Conservation (phyloP, 2,329 filamentous ascomycete genomes). For the Neofusicoccum sp. region DNA sequence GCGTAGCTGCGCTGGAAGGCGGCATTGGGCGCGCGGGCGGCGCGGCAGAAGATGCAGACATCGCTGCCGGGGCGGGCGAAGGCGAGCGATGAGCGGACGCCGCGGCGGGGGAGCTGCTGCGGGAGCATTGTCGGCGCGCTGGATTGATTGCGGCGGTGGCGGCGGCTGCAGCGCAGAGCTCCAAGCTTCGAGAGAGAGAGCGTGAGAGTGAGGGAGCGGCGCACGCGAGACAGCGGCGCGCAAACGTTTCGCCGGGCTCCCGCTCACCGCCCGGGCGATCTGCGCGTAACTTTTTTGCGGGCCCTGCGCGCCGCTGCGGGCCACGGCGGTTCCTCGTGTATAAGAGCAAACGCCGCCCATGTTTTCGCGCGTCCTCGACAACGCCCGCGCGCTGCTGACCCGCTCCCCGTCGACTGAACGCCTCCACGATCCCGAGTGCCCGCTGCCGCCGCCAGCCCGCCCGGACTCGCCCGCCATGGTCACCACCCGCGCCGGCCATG, state of each 20-base stretch:
- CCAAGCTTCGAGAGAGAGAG: too few species aligned
- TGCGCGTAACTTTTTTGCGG: constrained; percentile 7
- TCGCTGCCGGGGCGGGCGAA: neutral
- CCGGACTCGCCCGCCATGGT: constrained; percentile 11
- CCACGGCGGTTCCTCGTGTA: neutral
- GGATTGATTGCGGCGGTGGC: neutral
- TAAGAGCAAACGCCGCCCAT: constrained; percentile 23
- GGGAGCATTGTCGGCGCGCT: neutral
- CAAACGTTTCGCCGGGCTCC: neutral
- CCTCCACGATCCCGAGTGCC: constrained; percentile 17
- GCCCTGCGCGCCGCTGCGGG: neutral
- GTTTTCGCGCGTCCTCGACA: constrained; percentile 33
- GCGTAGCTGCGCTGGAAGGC: neutral
- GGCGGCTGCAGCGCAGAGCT: neutral
- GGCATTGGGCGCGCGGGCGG: neutral
- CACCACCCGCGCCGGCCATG: constrained; percentile 14
- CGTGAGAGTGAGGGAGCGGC: neutral
- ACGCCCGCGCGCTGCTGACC: constrained; percentile 30
- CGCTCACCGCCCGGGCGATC: constrained; percentile 1
- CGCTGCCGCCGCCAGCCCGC: constrained; percentile 24
- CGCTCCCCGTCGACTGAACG: constrained; percentile 28
- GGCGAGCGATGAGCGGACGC: neutral
- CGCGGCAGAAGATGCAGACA: constrained; percentile 6
- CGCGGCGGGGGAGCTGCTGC: neutral
- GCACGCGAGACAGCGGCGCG: neutral